phyloP scores from a whole-genome alignment of 352 stramenopile species.

The Pythium monospermum region DNA sequence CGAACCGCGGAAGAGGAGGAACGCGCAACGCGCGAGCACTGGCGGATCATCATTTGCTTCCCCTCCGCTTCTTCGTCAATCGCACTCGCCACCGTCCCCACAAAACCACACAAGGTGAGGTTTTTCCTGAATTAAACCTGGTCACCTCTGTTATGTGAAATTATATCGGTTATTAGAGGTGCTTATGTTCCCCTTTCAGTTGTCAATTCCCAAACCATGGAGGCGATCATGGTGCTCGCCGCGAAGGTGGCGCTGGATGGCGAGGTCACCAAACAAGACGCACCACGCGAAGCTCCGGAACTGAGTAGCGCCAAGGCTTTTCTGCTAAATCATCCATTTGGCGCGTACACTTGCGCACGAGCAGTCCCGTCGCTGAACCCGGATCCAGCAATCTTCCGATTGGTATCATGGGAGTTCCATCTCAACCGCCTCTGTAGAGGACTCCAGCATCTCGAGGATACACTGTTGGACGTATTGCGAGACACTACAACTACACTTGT shows the following conservation, averaged over 20 bases:
- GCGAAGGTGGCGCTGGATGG: slow-evolving; percentile 2
- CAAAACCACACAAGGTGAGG: slow-evolving; percentile 1
- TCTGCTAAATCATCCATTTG: slow-evolving; percentile 34
- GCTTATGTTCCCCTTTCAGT: too few relatives aligned
- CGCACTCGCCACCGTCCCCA: slow-evolving; percentile 5
- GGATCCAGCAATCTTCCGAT: neutral
- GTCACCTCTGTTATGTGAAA: slow-evolving; percentile 5
- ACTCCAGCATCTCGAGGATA: slow-evolving; percentile 5
- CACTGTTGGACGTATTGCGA: slow-evolving; percentile 8
- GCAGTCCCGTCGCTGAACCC: slow-evolving; percentile 10
- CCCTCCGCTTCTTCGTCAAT: slow-evolving; percentile 1
- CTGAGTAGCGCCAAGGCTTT: slow-evolving; percentile 43
- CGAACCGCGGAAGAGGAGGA: slow-evolving; percentile 2
- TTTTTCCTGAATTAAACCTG: slow-evolving; percentile 19
- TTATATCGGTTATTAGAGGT: neutral
- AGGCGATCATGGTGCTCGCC: slow-evolving; percentile 13
- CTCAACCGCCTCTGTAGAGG: slow-evolving; percentile 36
- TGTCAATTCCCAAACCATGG: too few relatives aligned
- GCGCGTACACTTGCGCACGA: slow-evolving; percentile 66
- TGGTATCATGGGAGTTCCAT: slow-evolving; percentile 61
- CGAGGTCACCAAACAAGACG: neutral
- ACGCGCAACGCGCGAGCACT: slow-evolving; percentile 30
- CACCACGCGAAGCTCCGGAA: slow-evolving; percentile 1
- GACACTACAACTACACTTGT: slow-evolving; percentile 16
- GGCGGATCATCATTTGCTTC: slow-evolving; percentile 38